Conservation (phyloP, 208 protist genomes). For the Acanthamoeba castellanii region DNA sequence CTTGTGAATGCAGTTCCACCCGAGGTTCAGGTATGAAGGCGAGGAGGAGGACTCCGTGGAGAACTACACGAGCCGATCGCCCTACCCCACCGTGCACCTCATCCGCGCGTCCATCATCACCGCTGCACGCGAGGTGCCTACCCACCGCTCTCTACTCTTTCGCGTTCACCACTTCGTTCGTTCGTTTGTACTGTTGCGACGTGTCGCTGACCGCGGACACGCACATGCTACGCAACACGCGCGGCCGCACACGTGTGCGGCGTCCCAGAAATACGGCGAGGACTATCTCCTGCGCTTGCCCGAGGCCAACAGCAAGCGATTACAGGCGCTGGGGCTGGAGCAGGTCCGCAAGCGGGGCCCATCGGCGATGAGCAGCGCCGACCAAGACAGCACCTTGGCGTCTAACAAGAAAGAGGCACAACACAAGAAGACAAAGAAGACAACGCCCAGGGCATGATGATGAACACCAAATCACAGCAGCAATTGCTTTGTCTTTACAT, state of each 20-base stretch:
- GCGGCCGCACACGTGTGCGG: no score
- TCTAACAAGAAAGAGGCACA: no score
- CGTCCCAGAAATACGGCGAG: constrained; percentile 49
- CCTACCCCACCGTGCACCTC: constrained; percentile 54
- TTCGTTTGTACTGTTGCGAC: no score
- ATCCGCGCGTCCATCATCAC: constrained; percentile 34
- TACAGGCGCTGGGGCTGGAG: neutral
- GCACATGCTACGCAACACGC: neutral
- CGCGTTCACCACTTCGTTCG: no score
- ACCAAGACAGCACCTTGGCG: neutral
- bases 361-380: neutral
- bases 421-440: no score
- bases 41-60: neutral
- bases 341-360: constrained; percentile 5
- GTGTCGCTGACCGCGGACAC: neutral
- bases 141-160: neutral
- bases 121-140: constrained; percentile 12
- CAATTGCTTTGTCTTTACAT: no score
- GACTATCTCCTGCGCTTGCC: constrained; percentile 37
- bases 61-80: constrained; percentile 59
- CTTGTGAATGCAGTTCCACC: constrained; percentile 66
- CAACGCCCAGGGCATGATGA: no score
- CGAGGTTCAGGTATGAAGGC: neutral
- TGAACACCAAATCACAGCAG: no score
- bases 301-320: neutral